Conservation (phyloP, 2,329 filamentous ascomycete species). For the Cyanodermella asteris region DNA sequence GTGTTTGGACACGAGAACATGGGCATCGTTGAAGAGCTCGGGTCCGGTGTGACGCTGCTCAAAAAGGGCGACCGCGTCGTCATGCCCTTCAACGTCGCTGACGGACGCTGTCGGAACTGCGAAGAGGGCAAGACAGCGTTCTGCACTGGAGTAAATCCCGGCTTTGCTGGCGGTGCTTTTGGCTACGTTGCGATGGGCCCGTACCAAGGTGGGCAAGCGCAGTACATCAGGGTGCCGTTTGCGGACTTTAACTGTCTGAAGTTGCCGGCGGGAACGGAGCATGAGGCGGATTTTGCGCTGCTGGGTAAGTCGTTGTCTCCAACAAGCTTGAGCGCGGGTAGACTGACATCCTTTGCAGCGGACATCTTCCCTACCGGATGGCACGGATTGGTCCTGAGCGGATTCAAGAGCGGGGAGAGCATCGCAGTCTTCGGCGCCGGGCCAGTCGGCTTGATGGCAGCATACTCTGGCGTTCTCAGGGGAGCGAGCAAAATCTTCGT, state of each 20-base stretch:
- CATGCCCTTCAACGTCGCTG: conserved; percentile 43
- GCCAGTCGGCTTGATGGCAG: conserved; percentile 44
- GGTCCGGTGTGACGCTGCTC: conserved; percentile 35
- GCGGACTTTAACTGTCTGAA: conserved; percentile 45
- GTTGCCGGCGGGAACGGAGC: conserved; percentile 35
- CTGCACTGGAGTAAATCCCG: conserved; percentile 40
- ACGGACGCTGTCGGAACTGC: conserved; percentile 40
- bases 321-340: too few species aligned
- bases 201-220: conserved; percentile 29
- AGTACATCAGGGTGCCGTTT: conserved; percentile 42
- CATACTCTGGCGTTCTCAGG: conserved; percentile 37
- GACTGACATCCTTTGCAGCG: too few species aligned
- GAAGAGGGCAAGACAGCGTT: conserved; percentile 43
- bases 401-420: conserved; percentile 27
- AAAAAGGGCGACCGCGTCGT: conserved; percentile 43
- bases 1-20: conserved; percentile 43
- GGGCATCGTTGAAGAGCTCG: conserved; percentile 34
- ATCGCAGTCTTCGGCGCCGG: conserved; percentile 43
- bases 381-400: conserved; percentile 15
- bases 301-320: too few species aligned
- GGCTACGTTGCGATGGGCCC: conserved; percentile 41
- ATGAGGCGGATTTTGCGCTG: conserved; percentile 5
- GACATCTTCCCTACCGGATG: conserved; percentile 21
- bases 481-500: conserved; percentile 40
- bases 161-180: conserved; percentile 37